phyloP scores from a whole-genome alignment of 2,329 filamentous ascomycete species.

The Seiridium unicorne region DNA sequence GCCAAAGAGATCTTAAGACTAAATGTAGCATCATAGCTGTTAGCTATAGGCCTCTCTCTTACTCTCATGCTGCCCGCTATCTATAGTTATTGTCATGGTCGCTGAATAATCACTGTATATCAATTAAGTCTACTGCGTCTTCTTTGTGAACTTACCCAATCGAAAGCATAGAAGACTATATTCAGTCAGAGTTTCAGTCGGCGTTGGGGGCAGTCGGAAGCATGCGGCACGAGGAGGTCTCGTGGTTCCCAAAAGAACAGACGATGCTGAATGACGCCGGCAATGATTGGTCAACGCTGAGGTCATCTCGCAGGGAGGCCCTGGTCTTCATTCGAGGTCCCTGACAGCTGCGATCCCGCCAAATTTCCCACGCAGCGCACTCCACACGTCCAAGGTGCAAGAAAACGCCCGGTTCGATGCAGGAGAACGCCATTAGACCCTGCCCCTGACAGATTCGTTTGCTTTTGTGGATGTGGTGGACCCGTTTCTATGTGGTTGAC shows the following conservation, averaged over 20 bases:
- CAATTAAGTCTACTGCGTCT: too few relatives aligned
- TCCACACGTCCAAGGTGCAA: neutral
- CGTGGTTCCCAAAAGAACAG: neutral
- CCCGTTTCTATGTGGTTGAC: conserved; percentile 13
- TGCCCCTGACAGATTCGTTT: conserved; percentile 5
- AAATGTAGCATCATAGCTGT: too few relatives aligned
- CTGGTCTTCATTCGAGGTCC: conserved; percentile 1
- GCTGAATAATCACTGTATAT: too few relatives aligned
- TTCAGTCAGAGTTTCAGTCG: neutral
- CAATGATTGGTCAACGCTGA: neutral
- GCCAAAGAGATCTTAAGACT: too few relatives aligned
- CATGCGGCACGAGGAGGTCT: neutral
- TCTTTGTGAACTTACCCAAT: too few relatives aligned
- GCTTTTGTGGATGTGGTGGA: conserved; percentile 7
- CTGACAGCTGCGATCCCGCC: conserved; percentile 4
- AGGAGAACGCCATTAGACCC: neutral
- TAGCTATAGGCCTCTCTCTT: too few relatives aligned
- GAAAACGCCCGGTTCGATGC: neutral
- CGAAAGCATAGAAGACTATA: too few relatives aligned
- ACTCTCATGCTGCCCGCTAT: too few relatives aligned
- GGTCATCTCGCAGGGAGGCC: neutral
- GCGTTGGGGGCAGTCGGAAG: neutral
- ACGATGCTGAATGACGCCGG: neutral
- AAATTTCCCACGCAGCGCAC: conserved; percentile 4
- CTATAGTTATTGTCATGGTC: too few relatives aligned